Evolutionary conservation across 2,329 filamentous ascomycete genomes (phyloP).

Genomic region (Chrysosporium keratinophilum): DNA sequence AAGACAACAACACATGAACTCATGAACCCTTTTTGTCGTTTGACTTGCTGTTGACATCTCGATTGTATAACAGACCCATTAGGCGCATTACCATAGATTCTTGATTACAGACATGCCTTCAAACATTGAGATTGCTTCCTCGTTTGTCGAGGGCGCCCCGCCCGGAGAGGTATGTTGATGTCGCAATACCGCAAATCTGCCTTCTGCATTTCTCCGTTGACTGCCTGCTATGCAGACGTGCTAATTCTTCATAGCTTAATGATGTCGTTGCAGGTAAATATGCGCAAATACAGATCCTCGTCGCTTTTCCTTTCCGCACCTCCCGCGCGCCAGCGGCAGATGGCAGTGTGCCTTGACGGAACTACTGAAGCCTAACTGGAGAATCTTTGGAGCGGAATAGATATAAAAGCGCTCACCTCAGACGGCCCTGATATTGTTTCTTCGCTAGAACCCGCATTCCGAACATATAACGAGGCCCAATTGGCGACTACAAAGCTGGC

Average conservation of each 20-base stretch:
- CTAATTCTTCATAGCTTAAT: slow-evolving; percentile 51
- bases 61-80: not conserved
- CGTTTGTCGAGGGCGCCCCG: slow-evolving; percentile 87
- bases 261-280: slow-evolving; percentile 73
- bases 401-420: slow-evolving; percentile 77
- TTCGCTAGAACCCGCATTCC: slow-evolving; percentile 70
- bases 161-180: slow-evolving; percentile 70
- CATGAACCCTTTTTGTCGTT: too few species aligned
- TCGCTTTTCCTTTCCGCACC: not conserved
- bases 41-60: too few species aligned
- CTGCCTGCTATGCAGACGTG: slow-evolving; percentile 21
- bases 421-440: slow-evolving; percentile 57
- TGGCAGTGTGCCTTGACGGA: not conserved
- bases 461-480: slow-evolving; percentile 95
- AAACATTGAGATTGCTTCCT: slow-evolving; percentile 55
- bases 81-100: not conserved
- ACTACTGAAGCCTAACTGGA: not conserved
- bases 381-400: slow-evolving; percentile 38
- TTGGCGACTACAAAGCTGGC: slow-evolving; percentile 82
- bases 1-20: not conserved
- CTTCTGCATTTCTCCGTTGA: not conserved
- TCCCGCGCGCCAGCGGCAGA: not conserved
- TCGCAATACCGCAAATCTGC: not conserved
- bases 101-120: slow-evolving; percentile 30
- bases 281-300: not conserved